A percentile compares a stretch with the other conserved stretches of the same genome.
These are phyloP conservation scores for Talaromyces wortmannii DNA, from an alignment of 495 filamentous ascomycete genomes.

Conservation along the genomic window DNA sequence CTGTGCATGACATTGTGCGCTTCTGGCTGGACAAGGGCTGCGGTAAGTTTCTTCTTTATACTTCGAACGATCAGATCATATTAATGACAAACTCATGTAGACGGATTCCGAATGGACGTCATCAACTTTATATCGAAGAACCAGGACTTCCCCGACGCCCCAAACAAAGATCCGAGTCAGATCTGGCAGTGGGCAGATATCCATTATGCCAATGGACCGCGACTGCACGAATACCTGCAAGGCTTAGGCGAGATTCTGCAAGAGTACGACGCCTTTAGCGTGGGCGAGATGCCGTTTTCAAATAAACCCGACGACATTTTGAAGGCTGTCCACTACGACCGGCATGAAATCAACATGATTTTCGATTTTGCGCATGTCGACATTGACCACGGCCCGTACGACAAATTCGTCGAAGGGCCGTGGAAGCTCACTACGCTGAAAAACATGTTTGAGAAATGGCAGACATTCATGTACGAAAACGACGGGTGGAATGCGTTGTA, in stretches of 20 bases:
- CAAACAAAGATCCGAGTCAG: constrained; percentile 41
- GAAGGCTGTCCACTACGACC: constrained; percentile 47
- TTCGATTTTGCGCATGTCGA: constrained; percentile 65
- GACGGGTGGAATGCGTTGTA: constrained; percentile 68
- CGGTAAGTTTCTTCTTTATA: constrained; percentile 1
- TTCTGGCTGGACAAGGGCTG: constrained; percentile 68
- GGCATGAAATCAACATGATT: constrained; percentile 65
- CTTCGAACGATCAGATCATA: too few relatives aligned
- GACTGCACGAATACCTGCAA: constrained; percentile 57
- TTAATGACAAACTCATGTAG: too few relatives aligned
- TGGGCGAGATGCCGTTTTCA: constrained; percentile 65
- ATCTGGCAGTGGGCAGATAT: constrained; percentile 48
- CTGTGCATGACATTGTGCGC: constrained; percentile 59
- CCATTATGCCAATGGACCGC: constrained; percentile 57
- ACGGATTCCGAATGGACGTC: constrained; percentile 65
- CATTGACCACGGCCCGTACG: constrained; percentile 47
- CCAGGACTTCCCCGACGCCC: constrained; percentile 52
- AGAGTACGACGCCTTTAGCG: constrained; percentile 60
- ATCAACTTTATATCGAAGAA: constrained; percentile 65
- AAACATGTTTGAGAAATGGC: constrained; percentile 54
- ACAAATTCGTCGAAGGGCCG: constrained; percentile 41
- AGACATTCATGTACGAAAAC: constrained; percentile 60
- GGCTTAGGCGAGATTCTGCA: constrained; percentile 60
- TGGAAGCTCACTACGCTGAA: constrained; percentile 55
- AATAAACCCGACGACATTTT: constrained; percentile 52